Conservation (phyloP, 495 filamentous ascomycete species). For the Lepraria neglecta region DNA sequence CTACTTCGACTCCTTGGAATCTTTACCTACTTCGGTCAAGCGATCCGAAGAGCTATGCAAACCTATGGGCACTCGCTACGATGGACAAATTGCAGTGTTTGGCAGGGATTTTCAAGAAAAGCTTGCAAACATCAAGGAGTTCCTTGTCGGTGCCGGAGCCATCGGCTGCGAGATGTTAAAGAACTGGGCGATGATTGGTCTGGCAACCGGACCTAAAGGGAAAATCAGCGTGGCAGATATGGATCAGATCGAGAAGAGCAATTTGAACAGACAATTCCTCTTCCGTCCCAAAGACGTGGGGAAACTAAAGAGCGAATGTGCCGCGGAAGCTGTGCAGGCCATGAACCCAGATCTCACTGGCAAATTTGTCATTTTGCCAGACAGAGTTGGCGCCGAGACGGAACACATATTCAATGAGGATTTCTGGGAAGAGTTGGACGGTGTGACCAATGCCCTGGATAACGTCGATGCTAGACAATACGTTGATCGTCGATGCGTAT, state of each 20-base stretch:
- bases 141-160: slow-evolving; percentile 93
- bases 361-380: slow-evolving; percentile 76
- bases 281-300: slow-evolving; percentile 94
- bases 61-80: slow-evolving; percentile 76
- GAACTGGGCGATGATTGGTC: slow-evolving; percentile 99
- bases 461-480: slow-evolving; percentile 98
- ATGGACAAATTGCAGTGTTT: slow-evolving; percentile 96
- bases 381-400: slow-evolving; percentile 86
- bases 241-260: slow-evolving; percentile 98
- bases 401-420: slow-evolving; percentile 92
- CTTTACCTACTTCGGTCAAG: slow-evolving; percentile 63
- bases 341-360: slow-evolving; percentile 93
- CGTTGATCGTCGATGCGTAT: slow-evolving; percentile 94
- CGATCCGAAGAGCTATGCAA: slow-evolving; percentile 85
- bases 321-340: slow-evolving; percentile 73
- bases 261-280: slow-evolving; percentile 95
- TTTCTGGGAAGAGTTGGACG: slow-evolving; percentile 88
- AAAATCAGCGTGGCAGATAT: slow-evolving; percentile 91
- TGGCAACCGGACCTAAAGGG: slow-evolving; percentile 82
- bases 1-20: slow-evolving; percentile 97
- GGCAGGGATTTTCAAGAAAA: slow-evolving; percentile 92
- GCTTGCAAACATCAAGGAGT: slow-evolving; percentile 78
- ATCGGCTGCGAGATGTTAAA: slow-evolving; percentile 99
- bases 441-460: slow-evolving; percentile 94
- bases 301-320: slow-evolving; percentile 94